Percentiles rank a stretch among this genome's conserved stretches.
Conservation (phyloP, 306 rosid genomes). For the Pyrus pyrifolia region DNA sequence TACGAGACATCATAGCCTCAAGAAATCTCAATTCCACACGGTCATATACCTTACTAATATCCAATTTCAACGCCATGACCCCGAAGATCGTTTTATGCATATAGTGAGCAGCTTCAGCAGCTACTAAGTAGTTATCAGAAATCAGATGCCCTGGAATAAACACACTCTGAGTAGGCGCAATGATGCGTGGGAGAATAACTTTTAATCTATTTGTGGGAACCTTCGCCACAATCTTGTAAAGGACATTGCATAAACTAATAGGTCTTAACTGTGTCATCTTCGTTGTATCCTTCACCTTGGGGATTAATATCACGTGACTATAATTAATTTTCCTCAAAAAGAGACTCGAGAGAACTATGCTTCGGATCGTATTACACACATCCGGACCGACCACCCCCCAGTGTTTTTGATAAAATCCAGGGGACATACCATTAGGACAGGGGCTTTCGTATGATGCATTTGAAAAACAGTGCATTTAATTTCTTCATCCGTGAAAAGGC, state of each 20-base stretch:
- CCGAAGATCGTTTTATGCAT: no score
- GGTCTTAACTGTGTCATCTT: neutral
- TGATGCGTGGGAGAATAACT: no score
- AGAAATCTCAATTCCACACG: no score
- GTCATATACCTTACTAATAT: no score
- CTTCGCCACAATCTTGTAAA: neutral
- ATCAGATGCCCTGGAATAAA: no score
- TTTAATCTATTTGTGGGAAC: no score
- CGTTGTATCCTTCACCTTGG: neutral
- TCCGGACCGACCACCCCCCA: neutral
- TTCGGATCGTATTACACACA: neutral
- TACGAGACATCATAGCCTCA: no score
- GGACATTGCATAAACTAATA: neutral
- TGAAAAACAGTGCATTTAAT: neutral
- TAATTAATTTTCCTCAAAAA: neutral
- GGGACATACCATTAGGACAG: neutral
- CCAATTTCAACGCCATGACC: no score
- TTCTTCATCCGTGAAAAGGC: neutral
- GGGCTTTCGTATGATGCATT: neutral
- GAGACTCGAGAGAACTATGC: rapidly evolving
- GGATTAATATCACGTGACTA: neutral
- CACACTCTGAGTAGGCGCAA: no score
- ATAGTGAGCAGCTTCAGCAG: no score
- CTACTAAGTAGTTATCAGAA: no score
- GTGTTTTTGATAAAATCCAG: no score